A percentile compares a stretch with the other conserved stretches of the same genome.
Conservation (phyloP, 2,329 filamentous ascomycete species). For the Coleophoma cylindrospora region DNA sequence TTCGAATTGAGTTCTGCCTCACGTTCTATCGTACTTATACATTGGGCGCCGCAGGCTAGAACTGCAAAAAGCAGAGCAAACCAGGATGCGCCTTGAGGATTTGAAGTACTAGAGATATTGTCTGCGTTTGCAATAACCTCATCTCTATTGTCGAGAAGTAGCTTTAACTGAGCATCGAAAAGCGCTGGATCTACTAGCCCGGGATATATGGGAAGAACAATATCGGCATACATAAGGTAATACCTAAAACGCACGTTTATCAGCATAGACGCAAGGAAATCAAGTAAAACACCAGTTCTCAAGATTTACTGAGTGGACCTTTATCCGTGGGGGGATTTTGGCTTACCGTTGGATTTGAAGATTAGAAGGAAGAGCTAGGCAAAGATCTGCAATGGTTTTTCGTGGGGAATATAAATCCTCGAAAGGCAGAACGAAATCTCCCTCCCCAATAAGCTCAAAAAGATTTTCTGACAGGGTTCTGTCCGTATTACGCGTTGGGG, state of each 20-base stretch:
- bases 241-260: neutral
- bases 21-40: neutral
- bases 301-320: neutral
- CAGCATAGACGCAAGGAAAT: neutral
- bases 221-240: slow-evolving; percentile 1
- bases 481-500: neutral
- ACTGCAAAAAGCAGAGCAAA: slow-evolving; percentile 1
- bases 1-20: slow-evolving; percentile 1
- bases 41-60: slow-evolving; percentile 1
- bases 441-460: neutral
- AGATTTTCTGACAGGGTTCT: neutral
- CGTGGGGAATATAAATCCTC: slow-evolving; percentile 1
- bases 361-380: slow-evolving; percentile 1
- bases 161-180: neutral
- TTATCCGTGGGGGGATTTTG: neutral
- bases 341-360: slow-evolving; percentile 1
- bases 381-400: neutral
- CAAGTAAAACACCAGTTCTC: neutral
- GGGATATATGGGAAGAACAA: slow-evolving; percentile 1
- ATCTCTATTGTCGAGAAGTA: slow-evolving; percentile 1
- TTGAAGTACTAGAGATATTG: neutral
- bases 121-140: neutral
- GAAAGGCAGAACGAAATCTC: neutral
- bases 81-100: neutral
- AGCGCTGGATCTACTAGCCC: neutral